phyloP scores from a whole-genome alignment of 2,329 filamentous ascomycete species.

The Colletotrichum somersetense region DNA sequence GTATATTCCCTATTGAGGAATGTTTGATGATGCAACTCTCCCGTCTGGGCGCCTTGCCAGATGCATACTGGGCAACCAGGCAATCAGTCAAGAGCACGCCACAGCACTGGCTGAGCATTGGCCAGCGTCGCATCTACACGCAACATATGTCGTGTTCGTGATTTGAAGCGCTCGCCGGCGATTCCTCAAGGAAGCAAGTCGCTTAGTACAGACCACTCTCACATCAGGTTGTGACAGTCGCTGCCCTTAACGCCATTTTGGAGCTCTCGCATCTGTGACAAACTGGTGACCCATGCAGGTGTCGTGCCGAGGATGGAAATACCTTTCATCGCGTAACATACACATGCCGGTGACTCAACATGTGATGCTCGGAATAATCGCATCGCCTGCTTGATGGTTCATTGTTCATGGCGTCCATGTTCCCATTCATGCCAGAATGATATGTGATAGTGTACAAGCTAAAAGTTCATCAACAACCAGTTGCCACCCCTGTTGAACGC shows the following conservation, averaged over 20 bases:
- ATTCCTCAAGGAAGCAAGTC: not conserved
- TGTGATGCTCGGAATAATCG: not conserved
- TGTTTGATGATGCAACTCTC: slow-evolving; percentile 26
- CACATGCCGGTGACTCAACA: not conserved
- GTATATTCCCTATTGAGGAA: slow-evolving; percentile 1
- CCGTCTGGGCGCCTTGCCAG: slow-evolving; percentile 8
- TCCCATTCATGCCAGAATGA: slow-evolving; percentile 21
- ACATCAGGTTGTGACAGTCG: not conserved
- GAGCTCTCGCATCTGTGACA: not conserved
- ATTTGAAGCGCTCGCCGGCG: not conserved
- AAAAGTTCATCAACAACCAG: slow-evolving; percentile 10
- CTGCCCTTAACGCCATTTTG: no score
- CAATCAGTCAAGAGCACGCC: not conserved
- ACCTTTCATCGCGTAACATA: not conserved
- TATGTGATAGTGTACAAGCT: slow-evolving; percentile 29
- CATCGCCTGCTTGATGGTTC: not conserved
- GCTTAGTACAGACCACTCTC: no score
- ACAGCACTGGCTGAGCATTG: not conserved
- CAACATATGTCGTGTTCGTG: not conserved
- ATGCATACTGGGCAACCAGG: slow-evolving; percentile 4
- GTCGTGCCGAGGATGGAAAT: not conserved
- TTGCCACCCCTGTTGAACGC: slow-evolving; percentile 1
- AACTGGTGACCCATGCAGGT: not conserved
- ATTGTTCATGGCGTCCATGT: slow-evolving; percentile 9
- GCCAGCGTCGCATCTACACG: not conserved